Base-by-base conservation (phyloP, 108 stramenopile species). In the Skeletonema grethae region DNA sequence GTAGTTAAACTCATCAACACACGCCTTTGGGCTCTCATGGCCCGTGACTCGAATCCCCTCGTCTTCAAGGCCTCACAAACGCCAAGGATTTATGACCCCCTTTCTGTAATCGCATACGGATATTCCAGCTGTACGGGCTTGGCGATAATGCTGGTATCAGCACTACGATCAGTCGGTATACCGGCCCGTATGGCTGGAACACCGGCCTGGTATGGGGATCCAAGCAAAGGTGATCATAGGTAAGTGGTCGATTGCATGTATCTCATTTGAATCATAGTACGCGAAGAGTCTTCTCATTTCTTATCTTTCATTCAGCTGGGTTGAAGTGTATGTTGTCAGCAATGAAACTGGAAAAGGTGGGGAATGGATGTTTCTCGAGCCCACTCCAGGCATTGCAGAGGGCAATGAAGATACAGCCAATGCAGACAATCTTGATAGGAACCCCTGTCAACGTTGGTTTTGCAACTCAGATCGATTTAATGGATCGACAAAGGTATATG, bases 381-480 rank as follows among this genome's bases (percentile, higher is more conserved):
- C 91, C 10, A 79, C 82, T 8, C 90, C 95, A 5, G 84, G 86
- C 18, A 73, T 70, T 13, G 75, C 75, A 7, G 70, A 73, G 39
- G 80, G 83, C 20, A 75, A 69, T 1, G 77, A 74, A 64, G 79
- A 80, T 36, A 65, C 74, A 2, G 64, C 75, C 25, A 67, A 72
- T 61, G 82, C 84, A 16, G 90, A 94, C 69, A 79, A 82, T 53
- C 30, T 91, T 13, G 83, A 89, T 32, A 59, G 70, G 28, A 75
- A 96, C 84, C 92, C 96, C 4, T 93, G 96, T 56, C 45, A 84
- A 8, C 84, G 92, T 28, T 96, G 96, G 96, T 96, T 95, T 80
- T 96, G 96, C 73, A 75, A 86, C 13, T 59, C 84, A 6, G 67
- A 66, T 15, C 81, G 86, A 20, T 89, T 89, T 53, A 76, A 76